Evolutionary conservation across 345 rosid species (phyloP), one percentile per base, ranked within the genome.

Genomic region (Cardamine resedifolia): DNA sequence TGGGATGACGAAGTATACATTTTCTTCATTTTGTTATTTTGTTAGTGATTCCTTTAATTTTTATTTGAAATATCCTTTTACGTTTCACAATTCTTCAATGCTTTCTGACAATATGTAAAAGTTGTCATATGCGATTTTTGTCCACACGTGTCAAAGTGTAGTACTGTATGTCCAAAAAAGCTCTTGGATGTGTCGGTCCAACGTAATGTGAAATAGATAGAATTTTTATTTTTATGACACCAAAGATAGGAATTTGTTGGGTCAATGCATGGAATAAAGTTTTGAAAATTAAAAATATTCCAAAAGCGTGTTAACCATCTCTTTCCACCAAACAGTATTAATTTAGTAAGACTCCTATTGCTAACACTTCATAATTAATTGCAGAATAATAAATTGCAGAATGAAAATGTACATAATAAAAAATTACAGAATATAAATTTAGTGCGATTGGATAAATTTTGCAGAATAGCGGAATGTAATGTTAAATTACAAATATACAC

Each of bases 181-280:
- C 20, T 63, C 38, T 47, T 8, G 53, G 33, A 61, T 36, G 50
- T 48, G 72, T 56, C 57, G 77, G 58, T 65, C 66, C 38, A 73
- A 73, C 43, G 38, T 51, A 39, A 51, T 31, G 73, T 59, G 63
- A 59, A 59, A 74, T 19, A 19, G 52, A 45, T 15, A 10, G 44
- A 44, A n/a, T n/a, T n/a, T n/a, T n/a, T n/a, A n/a, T n/a, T n/a
- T n/a, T n/a, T n/a, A n/a, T n/a, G n/a, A n/a, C n/a, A n/a, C n/a
- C n/a, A n/a, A n/a, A n/a, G n/a, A n/a, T n/a, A n/a, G 7, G 38
- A 16, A 61, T 31, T n/a, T 30, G 1, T 61, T 53, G 74, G 65
- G 79, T 62, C 78, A 75, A 75, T 68, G 65, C 74, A 68, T 43
- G 39, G 10, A 59, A 51, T 59, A 60, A 68, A 68, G 26, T 68